phyloP scores from a whole-genome alignment of 1,284 basidiomycete species.

The Heterobasidion occidentale region DNA sequence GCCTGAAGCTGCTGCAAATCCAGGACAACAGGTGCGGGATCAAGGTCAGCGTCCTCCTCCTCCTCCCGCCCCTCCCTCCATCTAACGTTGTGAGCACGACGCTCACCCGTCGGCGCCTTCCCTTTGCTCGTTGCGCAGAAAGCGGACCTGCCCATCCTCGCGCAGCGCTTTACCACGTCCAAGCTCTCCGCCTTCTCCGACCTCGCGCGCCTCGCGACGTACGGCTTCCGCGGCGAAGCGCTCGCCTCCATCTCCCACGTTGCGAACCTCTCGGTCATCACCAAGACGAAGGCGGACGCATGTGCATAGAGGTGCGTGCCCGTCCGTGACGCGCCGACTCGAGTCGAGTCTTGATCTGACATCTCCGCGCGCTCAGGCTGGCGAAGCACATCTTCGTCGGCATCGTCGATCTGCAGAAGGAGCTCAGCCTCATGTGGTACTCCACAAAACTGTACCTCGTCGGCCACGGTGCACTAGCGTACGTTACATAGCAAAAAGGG shows the following conservation, averaged over 20 bases:
- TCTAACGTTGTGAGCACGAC: too few species aligned
- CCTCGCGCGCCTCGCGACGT: slow-evolving; percentile 79
- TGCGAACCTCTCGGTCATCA: slow-evolving; percentile 81
- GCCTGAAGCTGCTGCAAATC: slow-evolving; percentile 92
- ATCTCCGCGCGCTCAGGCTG: too few species aligned
- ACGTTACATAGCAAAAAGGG: slow-evolving; percentile 21
- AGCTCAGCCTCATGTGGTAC: slow-evolving; percentile 82
- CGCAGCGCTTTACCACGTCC: slow-evolving; percentile 94
- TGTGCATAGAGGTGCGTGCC: slow-evolving; percentile 81
- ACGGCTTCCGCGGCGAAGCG: slow-evolving; percentile 97
- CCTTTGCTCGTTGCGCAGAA: too few species aligned
- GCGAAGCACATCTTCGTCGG: slow-evolving; percentile 91
- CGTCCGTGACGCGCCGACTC: neutral
- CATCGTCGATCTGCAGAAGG: slow-evolving; percentile 73
- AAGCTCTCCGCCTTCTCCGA: slow-evolving; percentile 89
- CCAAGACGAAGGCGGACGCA: slow-evolving; percentile 75
- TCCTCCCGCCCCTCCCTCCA: too few species aligned
- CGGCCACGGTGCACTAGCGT: slow-evolving; percentile 81
- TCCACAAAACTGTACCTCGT: slow-evolving; percentile 85
- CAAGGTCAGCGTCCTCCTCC: too few species aligned
- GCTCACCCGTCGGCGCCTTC: neutral
- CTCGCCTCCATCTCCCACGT: slow-evolving; percentile 96
- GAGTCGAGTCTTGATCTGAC: neutral
- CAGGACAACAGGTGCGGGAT: slow-evolving; percentile 97
- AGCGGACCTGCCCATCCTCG: slow-evolving; percentile 82